Base-by-base conservation (phyloP, 352 stramenopile genomes). In the Phytophthora cajani region DNA sequence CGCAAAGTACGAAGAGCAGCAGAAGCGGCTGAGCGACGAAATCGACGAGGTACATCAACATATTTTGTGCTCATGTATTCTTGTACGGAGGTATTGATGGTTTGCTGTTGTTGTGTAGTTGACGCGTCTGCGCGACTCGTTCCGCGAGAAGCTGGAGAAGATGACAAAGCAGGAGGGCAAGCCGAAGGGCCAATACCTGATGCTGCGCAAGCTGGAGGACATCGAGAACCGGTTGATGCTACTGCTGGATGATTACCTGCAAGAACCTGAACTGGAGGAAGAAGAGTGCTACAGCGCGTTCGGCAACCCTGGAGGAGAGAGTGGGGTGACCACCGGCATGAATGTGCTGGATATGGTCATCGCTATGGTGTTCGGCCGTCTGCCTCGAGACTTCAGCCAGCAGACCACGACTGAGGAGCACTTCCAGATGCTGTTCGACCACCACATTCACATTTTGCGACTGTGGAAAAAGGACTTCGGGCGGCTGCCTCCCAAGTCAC, bases 291-390 rank as follows among this genome's bases (percentile, higher is more conserved):
- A 75, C 42, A 74, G 78, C 11, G 79, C 82, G 16, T 85, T 86
- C 74, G 75, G 69, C 42, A 61, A 63, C 21, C 59, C 52, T 5
- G 62, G 63, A 1, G 64, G 64, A 32, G 56, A 75, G 62, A 56
- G 58, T 42, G 73, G 74, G 1, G 66, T 76, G 14, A 70, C 67
- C 44, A 68, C 71, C 11, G 67, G 68, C n/a, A 89, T 90, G 83
- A 95, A 93, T 64, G 86, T 96, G 47, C 67, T 96, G 46, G 89
- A 96, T 60, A 96, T 95, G 87, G 80, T 96, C 36, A 76, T 96
- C 8, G 88, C 86, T 16, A 96, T 96, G 89, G 68, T 94, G 4
- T 96, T 96, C 62, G 79, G 82, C 5, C 89, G 89, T n/a, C 67
- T 96, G 57, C 89, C 89, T 38, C 81, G 78, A n/a, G 84, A 91